A percentile compares a stretch with the other conserved stretches of the same genome.
phyloP scores from a whole-genome alignment of 2,329 filamentous ascomycete genomes.

The Penicillium sp. region DNA sequence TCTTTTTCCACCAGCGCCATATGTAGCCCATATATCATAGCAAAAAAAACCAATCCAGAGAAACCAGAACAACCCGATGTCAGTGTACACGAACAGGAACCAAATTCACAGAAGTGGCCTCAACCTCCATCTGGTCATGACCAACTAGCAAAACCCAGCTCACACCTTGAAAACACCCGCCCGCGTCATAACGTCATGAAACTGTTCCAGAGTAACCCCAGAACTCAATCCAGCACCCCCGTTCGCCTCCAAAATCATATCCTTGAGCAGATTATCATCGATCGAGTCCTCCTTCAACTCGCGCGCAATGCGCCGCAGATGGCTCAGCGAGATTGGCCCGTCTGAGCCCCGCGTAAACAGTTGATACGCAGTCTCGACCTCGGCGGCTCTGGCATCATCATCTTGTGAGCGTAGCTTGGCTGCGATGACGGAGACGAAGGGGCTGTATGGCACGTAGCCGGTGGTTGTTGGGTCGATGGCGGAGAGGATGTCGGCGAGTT shows the following conservation, averaged over 20 bases:
- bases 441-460: slow-evolving; percentile 75
- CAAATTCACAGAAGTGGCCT: neutral
- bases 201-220: slow-evolving; percentile 77
- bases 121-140: neutral
- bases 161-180: slow-evolving; percentile 69
- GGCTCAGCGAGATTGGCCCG: slow-evolving; percentile 73
- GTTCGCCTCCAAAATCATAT: slow-evolving; percentile 96
- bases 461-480: slow-evolving; percentile 81
- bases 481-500: slow-evolving; percentile 74
- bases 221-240: slow-evolving; percentile 70
- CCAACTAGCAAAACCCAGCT: neutral
- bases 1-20: slow-evolving; percentile 7
- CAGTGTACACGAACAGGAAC: neutral
- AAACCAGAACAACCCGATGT: neutral
- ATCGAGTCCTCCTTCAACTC: slow-evolving; percentile 77
- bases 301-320: slow-evolving; percentile 76
- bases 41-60: neutral
- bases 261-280: slow-evolving; percentile 76
- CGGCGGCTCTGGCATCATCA: slow-evolving; percentile 60
- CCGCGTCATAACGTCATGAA: slow-evolving; percentile 80
- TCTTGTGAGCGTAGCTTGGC: slow-evolving; percentile 70
- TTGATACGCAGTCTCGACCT: slow-evolving; percentile 78
- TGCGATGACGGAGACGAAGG: slow-evolving; percentile 85
- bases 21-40: slow-evolving; percentile 6
- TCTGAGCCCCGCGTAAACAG: slow-evolving; percentile 66